These are phyloP conservation scores for Diutina neorugosa DNA, from an alignment of 1,139 yeast genomes.

Conservation along the genomic window DNA sequence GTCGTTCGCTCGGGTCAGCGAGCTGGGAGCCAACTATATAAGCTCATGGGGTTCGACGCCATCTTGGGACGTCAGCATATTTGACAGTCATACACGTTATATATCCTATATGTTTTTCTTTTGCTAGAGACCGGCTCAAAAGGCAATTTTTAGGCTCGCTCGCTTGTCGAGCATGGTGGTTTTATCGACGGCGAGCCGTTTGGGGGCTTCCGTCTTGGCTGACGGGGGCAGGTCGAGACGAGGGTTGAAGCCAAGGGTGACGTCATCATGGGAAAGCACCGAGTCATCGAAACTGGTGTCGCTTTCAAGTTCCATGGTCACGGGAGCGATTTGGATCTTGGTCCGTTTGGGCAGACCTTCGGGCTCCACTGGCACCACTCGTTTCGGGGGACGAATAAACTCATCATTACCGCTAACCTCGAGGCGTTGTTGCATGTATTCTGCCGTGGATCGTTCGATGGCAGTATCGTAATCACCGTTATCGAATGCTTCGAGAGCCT, in stretches of 20 bases:
- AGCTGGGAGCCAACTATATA: neutral
- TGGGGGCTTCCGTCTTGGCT: neutral
- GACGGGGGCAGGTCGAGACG: neutral
- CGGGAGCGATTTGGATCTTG: neutral
- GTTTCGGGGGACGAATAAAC: neutral
- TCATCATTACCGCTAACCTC: neutral
- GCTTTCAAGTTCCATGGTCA: neutral
- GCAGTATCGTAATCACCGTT: neutral
- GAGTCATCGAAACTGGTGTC: slow-evolving; percentile 1
- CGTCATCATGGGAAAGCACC: neutral
- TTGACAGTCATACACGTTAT: no score
- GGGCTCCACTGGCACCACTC: neutral
- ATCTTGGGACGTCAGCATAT: neutral
- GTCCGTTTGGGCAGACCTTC: neutral
- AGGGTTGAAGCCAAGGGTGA: neutral
- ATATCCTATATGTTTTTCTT: no score
- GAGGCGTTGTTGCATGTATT: neutral
- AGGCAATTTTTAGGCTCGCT: neutral
- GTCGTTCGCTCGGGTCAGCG: neutral
- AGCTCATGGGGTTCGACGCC: neutral
- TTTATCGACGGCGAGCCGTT: neutral
- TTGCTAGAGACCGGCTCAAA: neutral
- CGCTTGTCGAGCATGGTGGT: neutral
- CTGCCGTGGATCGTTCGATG: neutral
- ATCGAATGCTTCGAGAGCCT: neutral